These are phyloP conservation scores for Anthostomella pinea DNA, from an alignment of 2,329 filamentous ascomycete species.

Conservation along the genomic window DNA sequence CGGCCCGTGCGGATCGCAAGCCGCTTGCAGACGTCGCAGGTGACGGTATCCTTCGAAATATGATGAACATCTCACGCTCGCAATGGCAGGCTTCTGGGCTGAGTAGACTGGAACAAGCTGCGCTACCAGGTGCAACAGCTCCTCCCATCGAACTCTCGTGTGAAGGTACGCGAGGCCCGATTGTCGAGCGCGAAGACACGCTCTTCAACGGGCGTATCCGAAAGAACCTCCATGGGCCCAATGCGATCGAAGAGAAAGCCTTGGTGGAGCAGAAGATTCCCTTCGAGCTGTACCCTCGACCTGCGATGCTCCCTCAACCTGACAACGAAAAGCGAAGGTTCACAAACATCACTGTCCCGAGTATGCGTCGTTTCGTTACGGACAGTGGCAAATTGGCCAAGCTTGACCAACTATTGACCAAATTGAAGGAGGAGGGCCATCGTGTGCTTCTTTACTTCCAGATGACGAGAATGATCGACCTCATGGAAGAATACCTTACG, in stretches of 20 bases:
- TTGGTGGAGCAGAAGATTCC: constrained; percentile 73
- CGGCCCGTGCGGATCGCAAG: constrained; percentile 63
- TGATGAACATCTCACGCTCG: constrained; percentile 74
- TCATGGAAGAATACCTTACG: constrained; percentile 98
- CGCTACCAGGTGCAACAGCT: constrained; percentile 73
- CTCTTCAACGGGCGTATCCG: constrained; percentile 79
- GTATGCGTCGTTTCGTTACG: constrained; percentile 96
- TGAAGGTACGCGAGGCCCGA: constrained; percentile 60
- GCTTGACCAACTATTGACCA: constrained; percentile 79
- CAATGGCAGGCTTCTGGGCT: constrained; percentile 70
- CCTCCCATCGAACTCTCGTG: constrained; percentile 82
- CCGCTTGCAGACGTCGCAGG: constrained; percentile 66
- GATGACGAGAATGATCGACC: constrained; percentile 99
- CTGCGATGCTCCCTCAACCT: constrained; percentile 70
- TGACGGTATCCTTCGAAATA: constrained; percentile 68
- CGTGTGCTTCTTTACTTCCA: constrained; percentile 98
- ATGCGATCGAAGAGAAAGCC: constrained; percentile 64
- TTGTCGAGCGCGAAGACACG: constrained; percentile 65
- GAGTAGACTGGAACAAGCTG: constrained; percentile 75
- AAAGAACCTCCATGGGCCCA: constrained; percentile 68
- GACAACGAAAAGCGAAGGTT: constrained; percentile 80
- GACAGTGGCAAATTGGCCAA: constrained; percentile 95
- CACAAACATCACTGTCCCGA: constrained; percentile 88
- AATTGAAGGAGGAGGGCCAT: constrained; percentile 88
- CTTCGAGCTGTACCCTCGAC: constrained; percentile 59